These are phyloP conservation scores for Quercus mongolica DNA, from an alignment of 306 rosid genomes.

Conservation along the genomic window DNA sequence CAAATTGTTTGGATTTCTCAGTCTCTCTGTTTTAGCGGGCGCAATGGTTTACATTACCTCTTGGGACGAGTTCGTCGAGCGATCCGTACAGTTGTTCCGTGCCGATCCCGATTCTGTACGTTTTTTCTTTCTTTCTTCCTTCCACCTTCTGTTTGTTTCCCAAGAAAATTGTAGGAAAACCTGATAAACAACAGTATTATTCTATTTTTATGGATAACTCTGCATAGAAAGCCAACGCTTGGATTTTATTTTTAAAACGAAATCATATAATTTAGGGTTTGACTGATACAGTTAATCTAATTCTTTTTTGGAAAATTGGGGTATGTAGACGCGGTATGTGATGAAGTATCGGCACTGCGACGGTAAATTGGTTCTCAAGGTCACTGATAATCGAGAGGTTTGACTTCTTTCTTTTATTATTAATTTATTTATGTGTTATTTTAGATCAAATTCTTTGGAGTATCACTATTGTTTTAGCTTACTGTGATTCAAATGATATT, in stretches of 20 bases:
- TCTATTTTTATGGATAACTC: too few relatives aligned
- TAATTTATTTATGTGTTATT: not conserved
- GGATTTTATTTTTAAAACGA: not conserved
- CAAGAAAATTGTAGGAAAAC: constrained; percentile 2
- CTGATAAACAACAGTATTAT: not conserved
- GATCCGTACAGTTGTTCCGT: constrained; percentile 82
- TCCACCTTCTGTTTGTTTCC: constrained; percentile 11
- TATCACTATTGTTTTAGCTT: not conserved
- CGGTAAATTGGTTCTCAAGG: constrained; percentile 75
- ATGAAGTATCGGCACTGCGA: constrained; percentile 83
- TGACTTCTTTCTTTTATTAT: not conserved
- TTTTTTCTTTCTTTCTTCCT: not conserved
- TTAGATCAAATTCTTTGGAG: not conserved
- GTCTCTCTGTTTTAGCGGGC: constrained; percentile 4
- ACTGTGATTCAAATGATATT: too few relatives aligned
- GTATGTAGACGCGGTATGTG: constrained; percentile 62
- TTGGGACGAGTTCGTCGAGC: constrained; percentile 83
- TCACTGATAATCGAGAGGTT: constrained; percentile 72
- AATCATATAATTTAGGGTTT: not conserved
- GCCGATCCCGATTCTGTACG: constrained; percentile 77
- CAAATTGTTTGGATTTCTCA: not conserved
- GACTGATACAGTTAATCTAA: not conserved
- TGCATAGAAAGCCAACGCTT: too few relatives aligned
- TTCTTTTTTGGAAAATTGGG: constrained; percentile 15
- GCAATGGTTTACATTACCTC: constrained; percentile 65